Conservation (phyloP, 2,329 filamentous ascomycete species). For the Calcarisporium arbuscula region DNA sequence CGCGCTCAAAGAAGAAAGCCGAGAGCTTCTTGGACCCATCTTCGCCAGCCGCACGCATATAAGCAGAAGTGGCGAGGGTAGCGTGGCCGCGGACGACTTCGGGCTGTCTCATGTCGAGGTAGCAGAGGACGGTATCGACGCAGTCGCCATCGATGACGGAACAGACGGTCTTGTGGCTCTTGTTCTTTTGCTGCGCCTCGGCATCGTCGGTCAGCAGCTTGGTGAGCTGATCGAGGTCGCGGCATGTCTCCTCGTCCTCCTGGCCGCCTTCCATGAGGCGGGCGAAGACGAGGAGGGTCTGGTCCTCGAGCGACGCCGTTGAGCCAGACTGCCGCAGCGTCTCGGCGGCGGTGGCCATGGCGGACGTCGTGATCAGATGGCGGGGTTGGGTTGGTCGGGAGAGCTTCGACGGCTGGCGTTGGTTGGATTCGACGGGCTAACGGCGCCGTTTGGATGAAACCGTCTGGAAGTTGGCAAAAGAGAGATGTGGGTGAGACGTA, state of each 20-base stretch:
- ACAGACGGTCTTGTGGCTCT: constrained; percentile 43
- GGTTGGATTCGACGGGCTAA: not conserved
- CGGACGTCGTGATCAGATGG: constrained; percentile 5
- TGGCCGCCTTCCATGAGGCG: constrained; percentile 86
- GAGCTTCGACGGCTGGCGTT: not conserved
- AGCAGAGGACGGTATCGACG: constrained; percentile 79
- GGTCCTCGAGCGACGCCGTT: constrained; percentile 44
- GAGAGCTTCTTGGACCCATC: constrained; percentile 64
- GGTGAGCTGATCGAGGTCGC: constrained; percentile 51
- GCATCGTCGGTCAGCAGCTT: constrained; percentile 53
- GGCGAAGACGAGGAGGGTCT: constrained; percentile 73
- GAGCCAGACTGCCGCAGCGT: constrained; percentile 22
- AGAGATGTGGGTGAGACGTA: too few species aligned
- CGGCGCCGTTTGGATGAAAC: too few species aligned
- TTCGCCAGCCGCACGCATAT: constrained; percentile 70
- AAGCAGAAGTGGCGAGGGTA: constrained; percentile 73
- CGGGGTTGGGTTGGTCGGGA: not conserved
- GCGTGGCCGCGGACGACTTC: constrained; percentile 72
- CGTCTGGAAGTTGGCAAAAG: too few species aligned
- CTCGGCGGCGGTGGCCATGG: constrained; percentile 29
- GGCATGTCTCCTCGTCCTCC: constrained; percentile 66
- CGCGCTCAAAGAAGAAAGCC: constrained; percentile 66
- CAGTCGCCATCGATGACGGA: constrained; percentile 65
- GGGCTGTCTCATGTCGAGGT: constrained; percentile 76
- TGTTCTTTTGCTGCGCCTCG: constrained; percentile 35